phyloP scores from a whole-genome alignment of 495 filamentous ascomycete species.

The Lasiosphaeris hirsuta region DNA sequence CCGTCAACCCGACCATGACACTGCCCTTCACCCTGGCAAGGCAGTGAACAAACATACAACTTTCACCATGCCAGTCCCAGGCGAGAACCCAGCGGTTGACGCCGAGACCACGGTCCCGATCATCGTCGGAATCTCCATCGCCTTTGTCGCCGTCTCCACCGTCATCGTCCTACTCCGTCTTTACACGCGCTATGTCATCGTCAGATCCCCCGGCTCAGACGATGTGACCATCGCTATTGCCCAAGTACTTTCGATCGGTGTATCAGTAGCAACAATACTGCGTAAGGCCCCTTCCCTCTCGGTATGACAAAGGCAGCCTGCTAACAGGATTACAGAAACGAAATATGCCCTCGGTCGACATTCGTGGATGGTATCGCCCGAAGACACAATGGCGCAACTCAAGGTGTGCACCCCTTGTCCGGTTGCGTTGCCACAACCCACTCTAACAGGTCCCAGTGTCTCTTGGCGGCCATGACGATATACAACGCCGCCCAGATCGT shows the following conservation, averaged over 20 bases:
- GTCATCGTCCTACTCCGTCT: constrained; percentile 17
- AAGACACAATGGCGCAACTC: constrained; percentile 14
- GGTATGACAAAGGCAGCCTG: background rate
- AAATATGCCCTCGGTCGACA: constrained; percentile 20
- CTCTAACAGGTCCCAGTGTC: constrained; percentile 11
- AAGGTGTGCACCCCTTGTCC: constrained; percentile 9
- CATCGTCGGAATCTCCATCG: constrained; percentile 17
- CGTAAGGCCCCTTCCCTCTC: constrained; percentile 14
- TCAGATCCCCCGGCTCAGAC: constrained; percentile 18
- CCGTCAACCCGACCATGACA: no score
- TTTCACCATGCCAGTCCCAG: constrained; percentile 2
- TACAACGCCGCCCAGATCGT: constrained; percentile 28
- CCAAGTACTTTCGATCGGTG: constrained; percentile 19
- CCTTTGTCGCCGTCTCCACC: constrained; percentile 14
- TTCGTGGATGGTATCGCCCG: constrained; percentile 18
- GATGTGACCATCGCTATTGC: constrained; percentile 22
- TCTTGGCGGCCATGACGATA: constrained; percentile 19
- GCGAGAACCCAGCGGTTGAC: constrained; percentile 11
- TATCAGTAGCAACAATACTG: constrained; percentile 17
- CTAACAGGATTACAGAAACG: constrained; percentile 11
- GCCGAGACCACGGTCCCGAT: constrained; percentile 18
- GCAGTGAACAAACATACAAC: background rate
- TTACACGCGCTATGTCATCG: constrained; percentile 20
- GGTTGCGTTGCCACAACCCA: background rate
- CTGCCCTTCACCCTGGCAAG: no score